Evolutionary conservation across 192 early-diverging fungal genomes (phyloP), one percentile per base, ranked within the genome.

Genomic region (Coemansia sp.): DNA sequence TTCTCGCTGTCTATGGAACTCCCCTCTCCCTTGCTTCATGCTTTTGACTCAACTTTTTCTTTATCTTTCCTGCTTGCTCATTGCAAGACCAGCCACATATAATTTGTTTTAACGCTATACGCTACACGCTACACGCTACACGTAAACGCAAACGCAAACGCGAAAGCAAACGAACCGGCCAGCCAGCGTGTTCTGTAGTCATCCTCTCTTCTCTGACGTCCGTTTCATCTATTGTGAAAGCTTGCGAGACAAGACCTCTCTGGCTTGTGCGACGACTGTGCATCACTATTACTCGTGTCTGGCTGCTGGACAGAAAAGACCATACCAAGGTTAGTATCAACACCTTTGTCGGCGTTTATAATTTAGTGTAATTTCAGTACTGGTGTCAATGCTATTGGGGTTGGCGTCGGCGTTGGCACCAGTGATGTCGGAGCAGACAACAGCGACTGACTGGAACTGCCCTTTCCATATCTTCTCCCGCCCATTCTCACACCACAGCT

Each of bases 251-350:
- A 17, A 22, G 5, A 53, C 5, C 17, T 5, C 10, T 17, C 50
- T 22, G 50, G 22, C 22, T 53, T 20, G 22, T n/a, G 10, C 17
- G 2, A 22, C 20, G 7, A 53, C 11, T 22, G 50, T 11, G 6
- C 19, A 32, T 22, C 16, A n/a, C 50, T 11, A 53, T 22, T 53
- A 19, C n/a, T 58, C 14, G 56, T 58, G 54, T 56, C 56, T 58
- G 39, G 2, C 56, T 58, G 56, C 56, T 58, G 56, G 55, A n/a
- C 56, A 58, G 56, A 58, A 58, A 58, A 58, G 56, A 58, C 56
- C 39, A 58, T 58, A 58, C 56, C 56, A 41, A 58, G 56, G 56
- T 58, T 39, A 40, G 56, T 20, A 14, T 32, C 0, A 32, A 32
- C 32, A 4, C 32, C 4, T 25, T 25, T 25, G 25, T 20, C 19